Evolutionary conservation across 495 filamentous ascomycete genomes (phyloP).

Genomic region (Aspergillus haitiensis): DNA sequence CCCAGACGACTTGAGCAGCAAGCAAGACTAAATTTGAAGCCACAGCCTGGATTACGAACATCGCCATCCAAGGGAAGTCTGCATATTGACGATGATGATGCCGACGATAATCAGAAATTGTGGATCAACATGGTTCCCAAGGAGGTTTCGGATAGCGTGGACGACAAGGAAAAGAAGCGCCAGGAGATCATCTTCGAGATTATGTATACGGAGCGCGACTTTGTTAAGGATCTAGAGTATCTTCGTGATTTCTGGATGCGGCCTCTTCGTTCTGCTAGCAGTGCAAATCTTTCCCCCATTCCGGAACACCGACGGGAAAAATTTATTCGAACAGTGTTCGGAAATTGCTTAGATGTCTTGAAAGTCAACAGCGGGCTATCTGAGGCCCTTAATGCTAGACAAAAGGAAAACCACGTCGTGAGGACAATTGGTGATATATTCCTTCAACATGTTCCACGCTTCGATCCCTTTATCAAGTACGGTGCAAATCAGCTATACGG

Average conservation of each 20-base stretch:
- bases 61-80: slow-evolving; percentile 79
- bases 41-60: slow-evolving; percentile 80
- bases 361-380: slow-evolving; percentile 85
- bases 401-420: slow-evolving; percentile 87
- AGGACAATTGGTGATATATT: slow-evolving; percentile 92
- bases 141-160: slow-evolving; percentile 84
- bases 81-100: slow-evolving; percentile 74
- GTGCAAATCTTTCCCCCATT: slow-evolving; percentile 74
- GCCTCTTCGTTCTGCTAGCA: slow-evolving; percentile 69
- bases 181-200: slow-evolving; percentile 98
- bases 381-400: slow-evolving; percentile 81
- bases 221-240: slow-evolving; percentile 99
- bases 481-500: slow-evolving; percentile 95
- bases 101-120: slow-evolving; percentile 89
- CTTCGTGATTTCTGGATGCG: slow-evolving; percentile 98
- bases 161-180: slow-evolving; percentile 91
- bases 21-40: slow-evolving; percentile 86
- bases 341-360: slow-evolving; percentile 93
- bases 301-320: slow-evolving; percentile 83
- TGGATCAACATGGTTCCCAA: slow-evolving; percentile 99
- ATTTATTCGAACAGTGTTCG: slow-evolving; percentile 93
- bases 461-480: slow-evolving; percentile 95
- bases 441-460: slow-evolving; percentile 83
- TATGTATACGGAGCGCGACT: slow-evolving; percentile 98
- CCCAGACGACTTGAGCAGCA: slow-evolving; percentile 94